phyloP scores from a whole-genome alignment of 2,329 filamentous ascomycete genomes.

The Daldinia eschscholtzii region DNA sequence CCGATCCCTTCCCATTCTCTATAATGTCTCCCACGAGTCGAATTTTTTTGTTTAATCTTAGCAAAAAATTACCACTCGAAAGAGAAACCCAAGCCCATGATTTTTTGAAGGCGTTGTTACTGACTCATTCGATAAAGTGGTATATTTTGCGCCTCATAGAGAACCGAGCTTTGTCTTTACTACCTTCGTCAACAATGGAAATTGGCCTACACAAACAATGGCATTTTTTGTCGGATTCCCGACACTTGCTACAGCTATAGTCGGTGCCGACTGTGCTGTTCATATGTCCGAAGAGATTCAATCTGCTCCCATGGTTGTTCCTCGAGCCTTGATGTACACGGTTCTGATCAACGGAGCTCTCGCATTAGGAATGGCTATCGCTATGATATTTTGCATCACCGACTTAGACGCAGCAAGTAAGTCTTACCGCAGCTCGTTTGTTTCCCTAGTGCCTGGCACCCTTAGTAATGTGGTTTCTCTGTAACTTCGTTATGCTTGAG shows the following conservation, averaged over 20 bases:
- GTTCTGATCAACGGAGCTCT: constrained; percentile 45
- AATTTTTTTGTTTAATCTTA: neutral
- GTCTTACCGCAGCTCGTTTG: neutral
- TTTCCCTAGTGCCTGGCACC: neutral
- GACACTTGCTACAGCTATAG: constrained; percentile 29
- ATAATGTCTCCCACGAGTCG: neutral
- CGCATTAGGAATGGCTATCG: constrained; percentile 44
- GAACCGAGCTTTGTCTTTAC: constrained; percentile 57
- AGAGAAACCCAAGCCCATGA: neutral
- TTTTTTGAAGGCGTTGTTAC: neutral
- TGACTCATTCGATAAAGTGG: constrained; percentile 22
- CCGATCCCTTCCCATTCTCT: neutral
- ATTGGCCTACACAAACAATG: constrained; percentile 58
- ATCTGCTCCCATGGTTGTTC: constrained; percentile 41
- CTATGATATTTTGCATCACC: constrained; percentile 43
- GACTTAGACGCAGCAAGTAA: constrained; percentile 39
- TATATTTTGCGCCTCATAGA: constrained; percentile 52
- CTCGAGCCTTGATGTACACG: constrained; percentile 39
- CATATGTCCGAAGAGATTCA: constrained; percentile 47
- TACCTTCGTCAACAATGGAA: constrained; percentile 58
- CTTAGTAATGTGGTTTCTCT: neutral
- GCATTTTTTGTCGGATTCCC: constrained; percentile 54
- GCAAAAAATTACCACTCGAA: too few species aligned
- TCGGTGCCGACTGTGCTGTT: constrained; percentile 43
- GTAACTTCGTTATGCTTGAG: neutral